Base-by-base conservation (phyloP, 805 yeast species). In the Lipomyces yamanashiensis region DNA sequence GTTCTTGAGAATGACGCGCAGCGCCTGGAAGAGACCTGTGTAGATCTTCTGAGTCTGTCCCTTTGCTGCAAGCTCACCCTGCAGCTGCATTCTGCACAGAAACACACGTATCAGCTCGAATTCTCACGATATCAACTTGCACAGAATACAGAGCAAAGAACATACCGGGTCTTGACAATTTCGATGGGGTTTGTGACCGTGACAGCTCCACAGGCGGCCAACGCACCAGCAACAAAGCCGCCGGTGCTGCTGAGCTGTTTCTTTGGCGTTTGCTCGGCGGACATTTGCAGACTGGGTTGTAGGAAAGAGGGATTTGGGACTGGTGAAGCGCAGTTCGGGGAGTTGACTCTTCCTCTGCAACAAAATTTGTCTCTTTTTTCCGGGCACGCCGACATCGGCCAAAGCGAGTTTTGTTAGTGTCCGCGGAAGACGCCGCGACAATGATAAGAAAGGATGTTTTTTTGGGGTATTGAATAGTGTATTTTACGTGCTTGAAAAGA, bases 201-300 rank as follows among this genome's bases (percentile, higher is more conserved):
- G 51, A 95, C 99, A 0, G 99, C 98, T 59, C 96, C 95, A 79
- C 98, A 92, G 2, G 98, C 98, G 2, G 99, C 99, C 15, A 89
- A 63, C 8, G 95, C 96, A 61, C 97, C 98, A 3, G 97, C 97
- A 5, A 87, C 72, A 71, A 92, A 91, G 1, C 97, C 96, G 17
- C 69, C 67, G 19, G 54, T 21, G 15, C 62, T 40, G 41, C 68
- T 63, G 21, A 66, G 54, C 55, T 64, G 64, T 43, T 63, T 63
- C 48, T 65, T 58, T 10, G 48, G 52, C 36, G 44, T n/a, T 15
- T 43, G 44, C 36, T 19, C 44, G 28, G 51, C 39, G 15, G 54
- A 34, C 58, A 57, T 61, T 21, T 47, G 48, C 17, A 17, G 15
- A 52, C 13, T 13, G 12, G 17, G 48, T 17, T 1, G 21, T 21